Base-by-base conservation (phyloP, 306 rosid species). In the Casuarina cunninghamiana region DNA sequence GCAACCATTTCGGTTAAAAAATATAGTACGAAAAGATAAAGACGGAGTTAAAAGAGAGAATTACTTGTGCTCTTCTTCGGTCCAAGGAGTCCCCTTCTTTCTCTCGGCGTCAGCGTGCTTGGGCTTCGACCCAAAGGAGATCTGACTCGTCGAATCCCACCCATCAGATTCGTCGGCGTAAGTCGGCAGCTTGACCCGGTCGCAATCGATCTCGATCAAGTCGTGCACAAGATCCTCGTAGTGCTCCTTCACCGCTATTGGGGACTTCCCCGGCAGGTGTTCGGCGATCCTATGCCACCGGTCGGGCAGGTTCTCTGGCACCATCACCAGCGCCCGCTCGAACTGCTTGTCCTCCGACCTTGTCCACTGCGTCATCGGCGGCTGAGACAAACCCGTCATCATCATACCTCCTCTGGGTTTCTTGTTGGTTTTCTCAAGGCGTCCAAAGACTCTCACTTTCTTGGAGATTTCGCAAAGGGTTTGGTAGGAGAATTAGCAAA, bases 11-110 rank as follows among this genome's bases (percentile, higher is more conserved):
- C 7, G 10, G 3, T 4, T 35, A 63, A 3, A 63, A 69, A 3
- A 21, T 8, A 10, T 2, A 2, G 32, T 32, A 4, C 9, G 3
- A 35, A 5, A 53, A 10, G 16, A 67, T 66, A 39, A 17, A 19
- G 2, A 81, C 71, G 55, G 49, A 46, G 57, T 53, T 26, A 1
- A 39, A 32, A 84, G 17, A 63, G 2, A 32, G n/a, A 35, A 19
- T 82, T 75, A 94, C 98, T 82, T 92, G 75, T 94, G 98, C 51
- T 94, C 98, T 58, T 90, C 90, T 80, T 89, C 97, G 32, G 91
- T 90, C 98, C 98, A 94, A 0, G 98, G 96, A 3, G 93, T 93
- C 0, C 97, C 97, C 49, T 89, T 94, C 89, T 94, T 94, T 82
- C 97, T 88, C 13, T 94, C 98, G 26, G 79, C 75, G 0, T 94